Evolutionary conservation across 2,329 filamentous ascomycete genomes (phyloP), one percentile per base, ranked within the genome.

Genomic region (Colletotrichum lentis): DNA sequence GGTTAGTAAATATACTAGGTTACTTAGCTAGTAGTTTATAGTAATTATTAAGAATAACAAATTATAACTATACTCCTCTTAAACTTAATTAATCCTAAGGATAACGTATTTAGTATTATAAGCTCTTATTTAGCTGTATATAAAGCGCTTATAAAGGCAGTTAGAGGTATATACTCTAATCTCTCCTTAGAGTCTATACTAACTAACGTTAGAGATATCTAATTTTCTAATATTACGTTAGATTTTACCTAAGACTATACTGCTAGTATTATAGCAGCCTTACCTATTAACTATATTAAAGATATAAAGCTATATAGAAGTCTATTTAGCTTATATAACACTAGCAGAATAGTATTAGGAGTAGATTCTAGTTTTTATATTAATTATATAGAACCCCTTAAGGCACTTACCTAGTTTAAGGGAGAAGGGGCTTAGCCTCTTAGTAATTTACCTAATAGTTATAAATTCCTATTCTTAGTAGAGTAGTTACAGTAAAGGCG

Each of bases 1-100:
- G 72, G 71, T 52, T 75, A 71, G 65, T 72, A 52, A 58, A 69
- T 81, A 22, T 81, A 77, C 70, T 81, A 79, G 79, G 71, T 82
- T 63, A 80, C 80, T 62, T 78, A 81, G 71, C 72, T 82, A 50
- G 78, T 81, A 20, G 77, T 82, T 18, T 68, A 76, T 63, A 70
- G 52, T 24, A 71, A 76, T 41, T 79, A 77, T 69, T 77, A 80
- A 57, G 74, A 77, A 65, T 77, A 73, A 70, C 74, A 77, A 31
- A 74, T 82, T 64, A 78, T 78, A 49, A 71, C 65, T 43, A 67
- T 70, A 63, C 76, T 81, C 20, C 73, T 81, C 56, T 71, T 73
- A 57, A 54, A 71, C 41, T 71, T 80, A 41, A 74, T 72, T 55
- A 62, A 71, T 39, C 71, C 75, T 69, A 71, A 62, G 22, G 74